Evolutionary conservation across 257 asterid genomes (phyloP).

Genomic region (Apocynum venetum): DNA sequence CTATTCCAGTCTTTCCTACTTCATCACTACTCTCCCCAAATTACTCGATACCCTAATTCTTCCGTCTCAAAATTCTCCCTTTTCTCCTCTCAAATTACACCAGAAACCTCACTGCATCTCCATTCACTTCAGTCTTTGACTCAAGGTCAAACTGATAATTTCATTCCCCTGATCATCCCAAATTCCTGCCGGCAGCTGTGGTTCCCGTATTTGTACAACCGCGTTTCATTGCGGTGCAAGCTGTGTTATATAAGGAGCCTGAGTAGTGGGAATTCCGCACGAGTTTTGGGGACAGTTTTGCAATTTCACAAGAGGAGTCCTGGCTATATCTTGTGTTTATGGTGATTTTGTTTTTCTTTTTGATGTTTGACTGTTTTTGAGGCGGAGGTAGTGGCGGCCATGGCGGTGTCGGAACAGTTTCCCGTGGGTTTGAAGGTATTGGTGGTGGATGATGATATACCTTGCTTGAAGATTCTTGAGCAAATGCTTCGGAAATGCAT

Average conservation of each 20-base stretch:
- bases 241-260: neutral
- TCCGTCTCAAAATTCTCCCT: neutral
- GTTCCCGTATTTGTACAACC: neutral
- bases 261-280: neutral
- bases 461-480: conserved; percentile 61
- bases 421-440: conserved; percentile 75
- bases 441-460: conserved; percentile 69
- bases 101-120: neutral
- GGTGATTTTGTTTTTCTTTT: neutral
- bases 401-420: conserved; percentile 54
- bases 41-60: conserved; percentile 7
- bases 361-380: conserved; percentile 7
- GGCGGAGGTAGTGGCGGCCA: conserved; percentile 12
- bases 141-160: conserved; percentile 8
- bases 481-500: conserved; percentile 74
- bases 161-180: neutral
- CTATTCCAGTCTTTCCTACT: neutral
- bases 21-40: neutral
- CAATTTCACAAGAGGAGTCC: neutral
- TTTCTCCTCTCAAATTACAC: neutral
- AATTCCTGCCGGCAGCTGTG: neutral
- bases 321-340: neutral
- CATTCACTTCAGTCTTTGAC: neutral
- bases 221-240: neutral
- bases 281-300: neutral